phyloP scores from a whole-genome alignment of 1,284 basidiomycete species.

The Ganoderma leucocontextum region DNA sequence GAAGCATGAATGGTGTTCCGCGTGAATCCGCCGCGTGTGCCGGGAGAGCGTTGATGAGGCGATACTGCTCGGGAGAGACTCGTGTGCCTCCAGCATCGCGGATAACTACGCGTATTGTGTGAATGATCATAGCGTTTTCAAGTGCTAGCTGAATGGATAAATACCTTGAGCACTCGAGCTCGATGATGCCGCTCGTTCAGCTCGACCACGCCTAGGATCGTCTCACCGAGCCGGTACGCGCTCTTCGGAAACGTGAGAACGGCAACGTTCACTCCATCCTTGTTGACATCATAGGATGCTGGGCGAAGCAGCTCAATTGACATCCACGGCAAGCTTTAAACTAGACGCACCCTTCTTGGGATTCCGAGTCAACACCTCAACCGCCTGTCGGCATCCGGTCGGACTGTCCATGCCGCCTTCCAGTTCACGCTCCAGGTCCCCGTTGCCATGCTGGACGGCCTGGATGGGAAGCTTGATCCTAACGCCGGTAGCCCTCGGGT shows the following conservation, averaged over 20 bases:
- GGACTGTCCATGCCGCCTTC: conserved; percentile 54
- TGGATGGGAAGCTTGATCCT: conserved; percentile 43
- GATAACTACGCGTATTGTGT: conserved; percentile 63
- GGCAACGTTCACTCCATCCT: conserved; percentile 88
- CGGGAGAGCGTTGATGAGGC: conserved; percentile 49
- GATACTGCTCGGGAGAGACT: conserved; percentile 74
- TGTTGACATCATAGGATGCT: conserved; percentile 94
- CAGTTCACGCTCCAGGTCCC: conserved; percentile 36
- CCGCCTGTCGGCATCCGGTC: conserved; percentile 85
- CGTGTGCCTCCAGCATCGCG: conserved; percentile 86
- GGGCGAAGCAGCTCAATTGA: conserved; percentile 2
- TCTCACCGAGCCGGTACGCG: conserved; percentile 90
- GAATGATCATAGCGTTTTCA: background rate
- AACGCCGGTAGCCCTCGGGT: conserved; percentile 43
- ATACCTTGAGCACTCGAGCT: conserved; percentile 78
- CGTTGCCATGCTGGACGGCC: conserved; percentile 31
- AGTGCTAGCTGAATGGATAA: background rate
- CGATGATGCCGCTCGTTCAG: conserved; percentile 72
- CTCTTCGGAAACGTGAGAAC: conserved; percentile 91
- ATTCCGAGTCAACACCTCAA: conserved; percentile 89
- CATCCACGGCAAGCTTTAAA: background rate
- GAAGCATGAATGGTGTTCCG: conserved; percentile 83
- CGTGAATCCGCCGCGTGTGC: conserved; percentile 75
- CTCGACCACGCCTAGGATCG: conserved; percentile 87
- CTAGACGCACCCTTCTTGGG: conserved; percentile 79